Percentiles rank a stretch among this genome's conserved stretches.
Conservation (phyloP, 805 yeast genomes). For the Clavispora carvajalis region DNA sequence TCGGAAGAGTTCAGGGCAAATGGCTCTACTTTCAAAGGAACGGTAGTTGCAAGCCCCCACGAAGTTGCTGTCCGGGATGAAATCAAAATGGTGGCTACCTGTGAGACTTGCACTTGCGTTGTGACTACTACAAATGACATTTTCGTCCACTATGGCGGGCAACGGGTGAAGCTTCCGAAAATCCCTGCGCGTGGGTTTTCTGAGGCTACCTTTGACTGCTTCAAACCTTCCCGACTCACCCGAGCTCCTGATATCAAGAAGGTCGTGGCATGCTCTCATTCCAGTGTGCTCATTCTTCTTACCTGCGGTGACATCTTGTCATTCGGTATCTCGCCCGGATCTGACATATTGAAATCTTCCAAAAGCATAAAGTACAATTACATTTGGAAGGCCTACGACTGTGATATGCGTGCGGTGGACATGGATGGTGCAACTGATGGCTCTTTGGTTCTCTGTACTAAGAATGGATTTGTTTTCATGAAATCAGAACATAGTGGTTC, state of each 20-base stretch:
- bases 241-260: slow-evolving; percentile 31
- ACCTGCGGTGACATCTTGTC: slow-evolving; percentile 57
- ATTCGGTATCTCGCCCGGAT: slow-evolving; percentile 21
- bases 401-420: slow-evolving; percentile 56
- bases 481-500: slow-evolving; percentile 20
- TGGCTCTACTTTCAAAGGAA: slow-evolving; percentile 32
- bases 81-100: slow-evolving; percentile 54
- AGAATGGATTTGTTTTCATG: slow-evolving; percentile 62
- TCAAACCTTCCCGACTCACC: slow-evolving; percentile 49
- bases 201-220: slow-evolving; percentile 46
- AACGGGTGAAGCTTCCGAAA: slow-evolving; percentile 46
- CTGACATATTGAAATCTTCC: slow-evolving; percentile 21
- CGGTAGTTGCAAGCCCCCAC: slow-evolving; percentile 34
- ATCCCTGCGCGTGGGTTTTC: slow-evolving; percentile 31
- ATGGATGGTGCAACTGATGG: slow-evolving; percentile 68
- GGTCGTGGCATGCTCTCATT: slow-evolving; percentile 31
- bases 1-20: slow-evolving; percentile 20
- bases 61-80: slow-evolving; percentile 40
- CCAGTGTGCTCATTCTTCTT: slow-evolving; percentile 44
- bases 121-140: slow-evolving; percentile 54
- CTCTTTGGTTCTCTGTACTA: slow-evolving; percentile 59
- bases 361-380: slow-evolving; percentile 41
- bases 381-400: slow-evolving; percentile 61
- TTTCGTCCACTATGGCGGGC: slow-evolving; percentile 54
- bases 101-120: slow-evolving; percentile 67